Conservation (phyloP, 495 filamentous ascomycete genomes). For the Daldinia caldariorum region DNA sequence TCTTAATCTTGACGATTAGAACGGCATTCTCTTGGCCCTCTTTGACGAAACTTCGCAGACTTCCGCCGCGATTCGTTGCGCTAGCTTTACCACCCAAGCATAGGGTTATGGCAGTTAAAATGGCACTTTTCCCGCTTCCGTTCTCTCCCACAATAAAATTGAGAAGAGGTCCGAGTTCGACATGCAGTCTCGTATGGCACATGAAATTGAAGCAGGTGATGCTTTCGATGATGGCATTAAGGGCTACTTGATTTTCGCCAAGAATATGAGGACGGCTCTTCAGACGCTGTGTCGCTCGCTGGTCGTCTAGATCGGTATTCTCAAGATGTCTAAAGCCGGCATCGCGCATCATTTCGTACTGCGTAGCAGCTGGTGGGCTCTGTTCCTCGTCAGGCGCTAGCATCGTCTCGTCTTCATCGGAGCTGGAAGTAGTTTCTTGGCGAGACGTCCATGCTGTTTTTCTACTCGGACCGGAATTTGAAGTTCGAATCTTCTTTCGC, state of each 20-base stretch:
- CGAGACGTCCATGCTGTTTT: constrained; percentile 40
- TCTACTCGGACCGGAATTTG: constrained; percentile 39
- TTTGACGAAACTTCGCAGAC: constrained; percentile 91
- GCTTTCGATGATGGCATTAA: constrained; percentile 84
- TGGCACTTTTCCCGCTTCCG: constrained; percentile 97
- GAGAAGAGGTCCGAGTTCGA: constrained; percentile 87
- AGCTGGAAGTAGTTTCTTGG: constrained; percentile 46
- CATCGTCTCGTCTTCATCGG: constrained; percentile 45
- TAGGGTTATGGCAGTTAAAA: constrained; percentile 92
- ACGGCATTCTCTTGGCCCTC: constrained; percentile 73
- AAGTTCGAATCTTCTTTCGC: constrained; percentile 59
- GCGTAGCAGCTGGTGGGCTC: constrained; percentile 53
- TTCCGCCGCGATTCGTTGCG: constrained; percentile 93
- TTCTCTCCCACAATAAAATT: constrained; percentile 99
- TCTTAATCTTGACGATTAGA: constrained; percentile 84
- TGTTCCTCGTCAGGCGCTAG: constrained; percentile 34
- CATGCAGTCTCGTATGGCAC: constrained; percentile 85
- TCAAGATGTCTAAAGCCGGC: constrained; percentile 61
- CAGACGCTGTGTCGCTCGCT: constrained; percentile 76
- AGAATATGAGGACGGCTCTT: constrained; percentile 62
- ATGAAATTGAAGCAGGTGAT: constrained; percentile 92
- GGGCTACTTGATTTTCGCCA: constrained; percentile 76
- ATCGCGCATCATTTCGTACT: constrained; percentile 64
- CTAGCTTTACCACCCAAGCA: constrained; percentile 95
- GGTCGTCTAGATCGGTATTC: constrained; percentile 67